phyloP scores from a whole-genome alignment of 2,329 filamentous ascomycete species.

The Seiridium unicorne region DNA sequence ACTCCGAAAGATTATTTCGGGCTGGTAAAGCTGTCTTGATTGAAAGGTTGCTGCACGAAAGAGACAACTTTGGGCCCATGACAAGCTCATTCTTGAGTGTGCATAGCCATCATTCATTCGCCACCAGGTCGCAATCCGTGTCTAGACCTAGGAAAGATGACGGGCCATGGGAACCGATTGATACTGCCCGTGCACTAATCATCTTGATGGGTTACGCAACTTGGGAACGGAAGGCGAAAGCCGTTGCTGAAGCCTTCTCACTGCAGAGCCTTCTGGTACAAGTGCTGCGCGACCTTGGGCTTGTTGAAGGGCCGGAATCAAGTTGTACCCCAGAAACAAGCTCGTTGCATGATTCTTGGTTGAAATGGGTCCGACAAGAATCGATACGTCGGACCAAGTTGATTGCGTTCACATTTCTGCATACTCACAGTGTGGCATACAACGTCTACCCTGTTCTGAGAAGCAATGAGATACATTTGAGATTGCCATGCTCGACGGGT shows the following conservation, averaged over 20 bases:
- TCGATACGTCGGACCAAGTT: slow-evolving; percentile 32
- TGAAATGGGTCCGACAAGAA: slow-evolving; percentile 29
- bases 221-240: slow-evolving; percentile 30
- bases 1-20: slow-evolving; percentile 31
- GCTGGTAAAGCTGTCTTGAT: slow-evolving; percentile 29
- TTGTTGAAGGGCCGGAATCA: slow-evolving; percentile 24
- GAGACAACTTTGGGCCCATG: slow-evolving; percentile 21
- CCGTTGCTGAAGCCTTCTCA: slow-evolving; percentile 33
- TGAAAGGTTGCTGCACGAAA: slow-evolving; percentile 24
- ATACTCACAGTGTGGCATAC: slow-evolving; percentile 37
- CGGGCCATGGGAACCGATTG: slow-evolving; percentile 27
- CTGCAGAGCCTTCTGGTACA: slow-evolving; percentile 32
- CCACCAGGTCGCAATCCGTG: not conserved
- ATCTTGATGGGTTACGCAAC: slow-evolving; percentile 37
- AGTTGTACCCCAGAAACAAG: slow-evolving; percentile 2
- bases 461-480: slow-evolving; percentile 33
- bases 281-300: slow-evolving; percentile 30
- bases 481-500: slow-evolving; percentile 32
- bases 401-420: slow-evolving; percentile 36
- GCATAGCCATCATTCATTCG: slow-evolving; percentile 9
- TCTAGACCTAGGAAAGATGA: slow-evolving; percentile 7
- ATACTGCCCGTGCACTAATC: slow-evolving; percentile 31
- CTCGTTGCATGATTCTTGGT: slow-evolving; percentile 21
- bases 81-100: slow-evolving; percentile 22
- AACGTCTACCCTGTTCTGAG: slow-evolving; percentile 34